phyloP scores from a whole-genome alignment of 1,139 yeast species.

The Pneumocystis canis region DNA sequence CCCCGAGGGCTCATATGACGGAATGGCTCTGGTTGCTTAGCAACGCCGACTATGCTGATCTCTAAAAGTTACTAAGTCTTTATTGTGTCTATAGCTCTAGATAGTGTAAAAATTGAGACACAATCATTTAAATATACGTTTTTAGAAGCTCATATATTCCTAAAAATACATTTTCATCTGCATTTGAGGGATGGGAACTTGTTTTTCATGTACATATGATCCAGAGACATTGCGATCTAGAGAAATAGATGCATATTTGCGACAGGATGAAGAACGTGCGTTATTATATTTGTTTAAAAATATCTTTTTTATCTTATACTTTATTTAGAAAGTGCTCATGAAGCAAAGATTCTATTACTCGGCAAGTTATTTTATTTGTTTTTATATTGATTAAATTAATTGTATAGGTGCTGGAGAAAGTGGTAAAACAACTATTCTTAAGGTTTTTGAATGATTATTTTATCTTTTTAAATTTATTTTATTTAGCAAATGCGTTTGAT shows the following conservation, averaged over 20 bases:
- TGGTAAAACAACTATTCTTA: slow-evolving; percentile 90
- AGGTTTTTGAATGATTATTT: background rate
- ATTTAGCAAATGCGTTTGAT: slow-evolving; percentile 60
- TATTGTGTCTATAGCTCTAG: too few species aligned
- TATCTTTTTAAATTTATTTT: background rate
- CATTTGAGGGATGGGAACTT: background rate
- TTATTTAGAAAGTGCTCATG: background rate
- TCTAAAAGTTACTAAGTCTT: too few species aligned
- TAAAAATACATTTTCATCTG: background rate
- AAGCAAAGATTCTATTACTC: background rate
- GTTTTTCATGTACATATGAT: background rate
- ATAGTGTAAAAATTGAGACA: too few species aligned
- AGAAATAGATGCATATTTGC: background rate
- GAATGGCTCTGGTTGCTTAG: too few species aligned
- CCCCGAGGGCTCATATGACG: too few species aligned
- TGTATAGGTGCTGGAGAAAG: slow-evolving; percentile 68
- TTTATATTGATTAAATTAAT: background rate
- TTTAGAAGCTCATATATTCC: background rate
- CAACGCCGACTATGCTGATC: too few species aligned
- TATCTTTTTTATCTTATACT: too few species aligned
- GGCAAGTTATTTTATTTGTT: background rate
- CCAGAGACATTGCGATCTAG: background rate
- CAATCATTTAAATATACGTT: too few species aligned
- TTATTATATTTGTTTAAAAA: background rate
- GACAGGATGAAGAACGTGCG: background rate